A percentile compares a stretch with the other conserved stretches of the same genome.
Evolutionary conservation across 306 rosid genomes (phyloP).

Genomic region (Casuarina equisetifolia): DNA sequence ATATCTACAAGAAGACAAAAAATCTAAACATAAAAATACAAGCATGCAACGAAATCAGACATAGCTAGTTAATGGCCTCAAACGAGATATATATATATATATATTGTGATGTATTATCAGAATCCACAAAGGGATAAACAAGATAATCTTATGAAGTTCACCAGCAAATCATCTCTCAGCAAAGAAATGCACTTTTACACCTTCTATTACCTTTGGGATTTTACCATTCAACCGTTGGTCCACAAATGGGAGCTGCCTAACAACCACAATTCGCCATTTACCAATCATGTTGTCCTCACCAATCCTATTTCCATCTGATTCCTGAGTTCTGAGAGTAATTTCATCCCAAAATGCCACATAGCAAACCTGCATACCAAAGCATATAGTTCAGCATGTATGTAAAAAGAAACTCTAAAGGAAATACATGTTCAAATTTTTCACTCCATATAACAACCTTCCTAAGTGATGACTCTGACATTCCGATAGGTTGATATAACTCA

Average conservation of each 20-base stretch:
- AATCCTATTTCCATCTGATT: constrained; percentile 54
- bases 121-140: neutral
- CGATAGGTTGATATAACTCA: neutral
- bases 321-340: constrained; percentile 50
- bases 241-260: constrained; percentile 78
- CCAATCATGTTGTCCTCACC: constrained; percentile 68
- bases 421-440: neutral
- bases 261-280: constrained; percentile 79
- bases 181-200: too few relatives aligned
- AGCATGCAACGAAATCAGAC: too few relatives aligned
- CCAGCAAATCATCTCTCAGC: too few relatives aligned
- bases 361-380: constrained; percentile 54
- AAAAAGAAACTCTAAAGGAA: neutral
- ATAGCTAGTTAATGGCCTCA: too few relatives aligned
- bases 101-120: too few relatives aligned
- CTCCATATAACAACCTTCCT: neutral
- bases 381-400: neutral
- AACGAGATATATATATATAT: too few relatives aligned
- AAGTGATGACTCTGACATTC: neutral
- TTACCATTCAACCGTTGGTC: constrained; percentile 93
- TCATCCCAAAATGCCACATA: constrained; percentile 85
- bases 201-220: constrained; percentile 59
- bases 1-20: neutral
- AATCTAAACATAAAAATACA: neutral
- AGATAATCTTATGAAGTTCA: neutral